Base-by-base conservation (phyloP, 1,139 yeast species). In the Pneumocystis canis region DNA sequence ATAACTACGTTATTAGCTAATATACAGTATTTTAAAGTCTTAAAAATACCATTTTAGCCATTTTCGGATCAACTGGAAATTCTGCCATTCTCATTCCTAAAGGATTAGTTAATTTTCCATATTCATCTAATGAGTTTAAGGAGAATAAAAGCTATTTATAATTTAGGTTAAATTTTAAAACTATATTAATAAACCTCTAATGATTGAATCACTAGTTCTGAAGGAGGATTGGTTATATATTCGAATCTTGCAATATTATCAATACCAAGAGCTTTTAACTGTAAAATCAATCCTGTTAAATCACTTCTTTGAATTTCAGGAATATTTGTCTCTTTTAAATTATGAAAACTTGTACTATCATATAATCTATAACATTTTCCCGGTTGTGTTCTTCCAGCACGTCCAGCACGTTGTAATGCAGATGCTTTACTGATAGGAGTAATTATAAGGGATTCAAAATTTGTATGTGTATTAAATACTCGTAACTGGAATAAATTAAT, bases 381-480 rank as follows among this genome's bases (percentile, higher is more conserved):
- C n/a, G 94, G 90, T 72, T 88, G 80, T 0, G 97, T 92, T 81
- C 98, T 87, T 72, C 98, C 98, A 63, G 98, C 98, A 80, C 98
- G 85, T 73, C 97, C 97, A 40, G 95, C 77, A 76, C 97, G 81
- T 76, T 92, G 98, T 66, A 82, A 89, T 0, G 97, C 92, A 64
- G 95, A 85, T 0, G 98, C 97, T 69, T 92, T 89, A 33, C 95
- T 85, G 5, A 89, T 78, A 96, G 97, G 90, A 64, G 83, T 87
- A 61, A 90, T 80, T 70, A 86, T 92, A 73, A 87, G 90, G 64
- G 95, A 87, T 72, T 90, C 97, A 35, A 90, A 94, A 5, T 95
- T 95, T 9, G 89, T 86, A 37, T 82, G 84, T 67, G 87, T 87
- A 68, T 90, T 86, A 71, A 77, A 89, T 66, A 83, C 84, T 64